A percentile compares a stretch with the other conserved stretches of the same genome.
Conservation (phyloP, 495 filamentous ascomycete species). For the Podospora pseudopauciseta region DNA sequence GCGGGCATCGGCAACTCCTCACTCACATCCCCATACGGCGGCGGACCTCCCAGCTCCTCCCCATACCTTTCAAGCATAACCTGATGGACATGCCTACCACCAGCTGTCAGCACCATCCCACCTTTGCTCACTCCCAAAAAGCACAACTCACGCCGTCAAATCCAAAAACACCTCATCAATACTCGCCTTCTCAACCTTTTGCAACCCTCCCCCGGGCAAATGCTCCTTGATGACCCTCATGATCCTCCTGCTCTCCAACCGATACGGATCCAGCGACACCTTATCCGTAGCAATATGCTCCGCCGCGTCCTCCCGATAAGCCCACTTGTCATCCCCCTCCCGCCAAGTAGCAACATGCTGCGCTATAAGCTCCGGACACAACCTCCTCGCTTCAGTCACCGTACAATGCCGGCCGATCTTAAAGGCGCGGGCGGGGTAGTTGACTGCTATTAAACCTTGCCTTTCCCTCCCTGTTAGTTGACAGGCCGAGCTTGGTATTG, state of each 20-base stretch:
- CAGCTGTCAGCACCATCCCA: too few relatives aligned
- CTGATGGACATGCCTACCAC: constrained; percentile 58
- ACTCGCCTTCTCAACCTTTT: constrained; percentile 84
- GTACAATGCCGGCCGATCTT: constrained; percentile 74
- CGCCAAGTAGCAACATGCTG: constrained; percentile 96
- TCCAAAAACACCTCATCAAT: constrained; percentile 92
- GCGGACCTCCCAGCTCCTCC: constrained; percentile 55
- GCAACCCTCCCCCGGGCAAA: constrained; percentile 53
- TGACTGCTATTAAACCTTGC: constrained; percentile 87
- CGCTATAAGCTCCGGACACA: constrained; percentile 76
- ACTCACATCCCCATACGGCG: constrained; percentile 67
- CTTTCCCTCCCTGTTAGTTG: constrained; percentile 25
- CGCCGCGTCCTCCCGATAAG: constrained; percentile 75
- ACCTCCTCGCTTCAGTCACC: constrained; percentile 77
- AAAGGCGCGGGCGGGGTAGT: constrained; percentile 82
- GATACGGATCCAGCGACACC: constrained; percentile 89
- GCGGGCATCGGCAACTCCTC: constrained; percentile 71
- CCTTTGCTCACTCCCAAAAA: too few relatives aligned
- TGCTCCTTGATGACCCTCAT: constrained; percentile 74
- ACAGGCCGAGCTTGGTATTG: too few relatives aligned
- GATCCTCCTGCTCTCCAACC: constrained; percentile 79
- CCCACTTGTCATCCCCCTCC: constrained; percentile 87
- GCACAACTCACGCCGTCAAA: constrained; percentile 54
- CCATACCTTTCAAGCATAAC: constrained; percentile 75
- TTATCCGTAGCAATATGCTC: constrained; percentile 82